Percentiles rank a stretch among this genome's conserved stretches.
phyloP scores from a whole-genome alignment of 2,329 filamentous ascomycete species.

The Metarhizium guizhouense region DNA sequence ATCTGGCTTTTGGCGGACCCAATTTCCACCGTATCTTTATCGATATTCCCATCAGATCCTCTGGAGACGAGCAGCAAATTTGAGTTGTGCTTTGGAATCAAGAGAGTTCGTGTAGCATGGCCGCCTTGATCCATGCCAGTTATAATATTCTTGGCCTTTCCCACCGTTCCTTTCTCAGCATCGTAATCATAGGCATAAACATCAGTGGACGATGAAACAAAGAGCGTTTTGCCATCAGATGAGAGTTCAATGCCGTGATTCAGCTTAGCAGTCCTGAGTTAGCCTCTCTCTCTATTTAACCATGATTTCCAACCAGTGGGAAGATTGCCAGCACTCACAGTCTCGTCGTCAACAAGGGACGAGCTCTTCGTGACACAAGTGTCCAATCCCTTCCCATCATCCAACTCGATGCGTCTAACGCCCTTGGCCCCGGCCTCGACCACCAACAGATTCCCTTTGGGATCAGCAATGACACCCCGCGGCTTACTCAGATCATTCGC shows the following conservation, averaged over 20 bases:
- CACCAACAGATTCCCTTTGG: constrained; percentile 27
- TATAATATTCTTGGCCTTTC: constrained; percentile 38
- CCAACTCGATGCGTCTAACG: constrained; percentile 23
- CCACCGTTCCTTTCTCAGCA: constrained; percentile 34
- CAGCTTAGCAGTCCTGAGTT: constrained; percentile 21
- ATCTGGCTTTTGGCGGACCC: constrained; percentile 50
- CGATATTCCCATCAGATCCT: constrained; percentile 51
- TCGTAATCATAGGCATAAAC: constrained; percentile 56
- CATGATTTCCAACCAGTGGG: not conserved
- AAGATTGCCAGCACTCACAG: constrained; percentile 12
- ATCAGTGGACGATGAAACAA: constrained; percentile 40
- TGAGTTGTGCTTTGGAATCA: constrained; percentile 41
- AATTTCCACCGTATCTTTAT: constrained; percentile 36
- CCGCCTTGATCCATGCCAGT: constrained; percentile 46
- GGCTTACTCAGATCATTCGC: constrained; percentile 16
- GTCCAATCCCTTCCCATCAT: constrained; percentile 17
- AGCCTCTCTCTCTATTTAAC: not conserved
- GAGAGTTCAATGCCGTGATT: constrained; percentile 42
- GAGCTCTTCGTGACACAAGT: constrained; percentile 20
- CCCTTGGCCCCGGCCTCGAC: constrained; percentile 20
- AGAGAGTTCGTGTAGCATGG: constrained; percentile 54
- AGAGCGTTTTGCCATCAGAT: constrained; percentile 35
- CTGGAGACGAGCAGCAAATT: constrained; percentile 52
- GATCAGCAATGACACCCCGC: constrained; percentile 26
- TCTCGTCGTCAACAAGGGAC: constrained; percentile 16